These are phyloP conservation scores for Rhododendron williamsianum DNA, from an alignment of 148 eudicot species.

Conservation along the genomic window DNA sequence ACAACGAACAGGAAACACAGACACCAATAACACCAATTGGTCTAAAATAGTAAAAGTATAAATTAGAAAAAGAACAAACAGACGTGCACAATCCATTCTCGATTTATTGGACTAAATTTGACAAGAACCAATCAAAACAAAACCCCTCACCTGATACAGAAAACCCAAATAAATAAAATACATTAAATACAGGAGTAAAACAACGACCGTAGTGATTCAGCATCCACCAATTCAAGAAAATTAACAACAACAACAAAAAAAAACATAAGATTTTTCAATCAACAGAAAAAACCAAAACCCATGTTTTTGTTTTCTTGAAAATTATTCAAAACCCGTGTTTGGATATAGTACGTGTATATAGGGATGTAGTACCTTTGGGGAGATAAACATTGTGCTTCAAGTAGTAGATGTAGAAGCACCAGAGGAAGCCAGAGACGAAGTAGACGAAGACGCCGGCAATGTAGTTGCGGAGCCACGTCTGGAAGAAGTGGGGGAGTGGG, in stretches of 20 bases:
- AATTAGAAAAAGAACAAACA: neutral
- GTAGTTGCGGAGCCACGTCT: slow-evolving; percentile 80
- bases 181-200: neutral
- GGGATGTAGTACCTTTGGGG: slow-evolving; percentile 56
- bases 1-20: too few species aligned
- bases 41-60: neutral
- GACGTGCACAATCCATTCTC: neutral
- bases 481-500: slow-evolving; percentile 64
- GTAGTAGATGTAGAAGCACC: slow-evolving; percentile 88
- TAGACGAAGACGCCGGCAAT: slow-evolving; percentile 58
- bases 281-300: neutral
- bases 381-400: slow-evolving; percentile 66
- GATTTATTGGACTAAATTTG: neutral
- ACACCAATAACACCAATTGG: neutral
- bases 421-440: slow-evolving; percentile 58
- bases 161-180: neutral
- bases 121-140: neutral
- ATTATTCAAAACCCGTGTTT: neutral
- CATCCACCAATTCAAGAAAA: neutral
- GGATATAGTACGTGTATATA: neutral
- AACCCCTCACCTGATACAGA: neutral
- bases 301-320: neutral
- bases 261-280: neutral
- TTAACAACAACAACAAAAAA: neutral
- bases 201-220: neutral